These are phyloP conservation scores for Xylariales sp. DNA, from an alignment of 2,329 filamentous ascomycete genomes.

Conservation along the genomic window DNA sequence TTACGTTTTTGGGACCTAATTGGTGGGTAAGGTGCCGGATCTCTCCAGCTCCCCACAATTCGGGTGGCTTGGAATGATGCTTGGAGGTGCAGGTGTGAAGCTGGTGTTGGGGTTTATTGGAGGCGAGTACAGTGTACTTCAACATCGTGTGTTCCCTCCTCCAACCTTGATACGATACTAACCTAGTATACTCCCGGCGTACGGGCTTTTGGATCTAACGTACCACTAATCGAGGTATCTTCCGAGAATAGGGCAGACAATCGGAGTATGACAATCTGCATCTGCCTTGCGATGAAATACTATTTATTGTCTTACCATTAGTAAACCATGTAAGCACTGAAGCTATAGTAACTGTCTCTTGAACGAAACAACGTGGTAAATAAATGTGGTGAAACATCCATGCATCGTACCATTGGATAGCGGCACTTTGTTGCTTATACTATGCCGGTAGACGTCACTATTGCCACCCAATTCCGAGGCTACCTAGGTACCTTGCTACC, in stretches of 20 bases:
- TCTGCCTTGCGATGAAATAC: not conserved
- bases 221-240: not conserved
- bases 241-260: not conserved
- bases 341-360: conserved; percentile 10
- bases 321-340: not conserved
- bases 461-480: conserved; percentile 24
- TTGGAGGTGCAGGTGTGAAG: conserved; percentile 20
- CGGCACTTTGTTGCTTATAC: conserved; percentile 19
- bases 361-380: conserved; percentile 9
- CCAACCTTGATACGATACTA: not conserved
- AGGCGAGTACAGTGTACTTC: conserved; percentile 21
- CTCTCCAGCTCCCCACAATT: conserved; percentile 36
- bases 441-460: conserved; percentile 39
- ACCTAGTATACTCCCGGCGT: too few relatives aligned
- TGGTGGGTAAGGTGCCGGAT: conserved; percentile 27
- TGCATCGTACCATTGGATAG: conserved; percentile 14
- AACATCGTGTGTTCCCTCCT: conserved; percentile 2
- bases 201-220: not conserved
- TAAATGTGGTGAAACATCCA: conserved; percentile 24
- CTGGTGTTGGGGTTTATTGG: conserved; percentile 22
- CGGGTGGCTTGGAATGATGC: conserved; percentile 27
- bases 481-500: not conserved
- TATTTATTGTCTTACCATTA: not conserved
- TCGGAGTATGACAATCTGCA: not conserved
- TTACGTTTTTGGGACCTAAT: conserved; percentile 24